Evolutionary conservation across 495 filamentous ascomycete species (phyloP), one percentile per base, ranked within the genome.

Genomic region (Trichocladium antarcticum): DNA sequence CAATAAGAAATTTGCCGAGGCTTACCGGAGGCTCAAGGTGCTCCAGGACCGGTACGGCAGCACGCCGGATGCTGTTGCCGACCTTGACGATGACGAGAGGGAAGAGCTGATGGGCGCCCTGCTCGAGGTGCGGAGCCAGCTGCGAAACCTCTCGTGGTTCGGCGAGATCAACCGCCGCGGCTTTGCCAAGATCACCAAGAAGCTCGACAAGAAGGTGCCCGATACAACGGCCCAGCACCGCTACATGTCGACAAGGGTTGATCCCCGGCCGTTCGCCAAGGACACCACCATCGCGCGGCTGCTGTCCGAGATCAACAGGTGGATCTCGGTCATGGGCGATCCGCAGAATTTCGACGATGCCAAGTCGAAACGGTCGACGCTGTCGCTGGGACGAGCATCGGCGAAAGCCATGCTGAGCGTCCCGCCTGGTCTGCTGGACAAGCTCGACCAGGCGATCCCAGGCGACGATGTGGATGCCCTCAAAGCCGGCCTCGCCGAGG

Each of bases 141-240:
- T 96, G 49, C 77, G 90, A 37, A 96, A 96, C 54, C 72, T 98
- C 50, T 85, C 93, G 66, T 96, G 89, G 89, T 97, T 95, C 54
- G 93, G 88, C 22, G 92, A 97, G 68, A 89, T 97, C 56, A 98
- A 98, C 60, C 77, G 89, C 31, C 77, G 85, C 49, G 92, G 92
- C 0, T 98, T 98, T 58, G 75, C 93, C 57, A 98, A 98, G 69
- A 97, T 98, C 66, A 90, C 89, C 17, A 98, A 96, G 72, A 98
- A 98, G 65, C 71, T 94, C 17, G 89, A 95, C 69, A 95, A 95
- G 69, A 94, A 89, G 66, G 73, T 94, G 3, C 76, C 78, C 3
- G 75, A 78, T 7, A 74, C 78, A 1, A 74, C 79, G 47, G 81
- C 83, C 0, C 89, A 95, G 66, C 77, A 84, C 53, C 76, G 78